These are phyloP conservation scores for Penicillium brasilianum DNA, from an alignment of 2,329 filamentous ascomycete genomes.

Conservation along the genomic window DNA sequence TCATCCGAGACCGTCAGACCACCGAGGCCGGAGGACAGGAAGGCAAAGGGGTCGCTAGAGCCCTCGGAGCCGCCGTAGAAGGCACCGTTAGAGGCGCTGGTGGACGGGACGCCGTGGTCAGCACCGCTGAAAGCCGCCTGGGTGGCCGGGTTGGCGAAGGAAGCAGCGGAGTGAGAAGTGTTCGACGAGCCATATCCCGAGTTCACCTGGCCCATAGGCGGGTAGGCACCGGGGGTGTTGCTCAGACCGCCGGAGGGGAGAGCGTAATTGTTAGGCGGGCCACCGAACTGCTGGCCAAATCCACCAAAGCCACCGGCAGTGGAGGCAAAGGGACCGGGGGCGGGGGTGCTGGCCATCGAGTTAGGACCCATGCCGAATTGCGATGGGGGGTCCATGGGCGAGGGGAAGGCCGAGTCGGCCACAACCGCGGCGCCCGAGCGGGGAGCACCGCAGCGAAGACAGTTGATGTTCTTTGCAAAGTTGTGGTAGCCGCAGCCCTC, in stretches of 20 bases:
- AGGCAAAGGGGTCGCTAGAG: conserved; percentile 67
- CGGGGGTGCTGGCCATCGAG: conserved; percentile 83
- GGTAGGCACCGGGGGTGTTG: conserved; percentile 78
- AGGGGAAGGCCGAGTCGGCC: conserved; percentile 89
- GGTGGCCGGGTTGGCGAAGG: conserved; percentile 90
- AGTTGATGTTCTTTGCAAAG: conserved; percentile 99
- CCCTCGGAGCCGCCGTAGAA: conserved; percentile 63
- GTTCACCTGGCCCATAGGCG: conserved; percentile 69
- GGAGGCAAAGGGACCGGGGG: conserved; percentile 75
- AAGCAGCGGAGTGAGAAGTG: conserved; percentile 79
- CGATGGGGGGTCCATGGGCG: conserved; percentile 83
- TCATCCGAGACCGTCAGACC: conserved; percentile 61
- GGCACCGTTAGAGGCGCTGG: conserved; percentile 75
- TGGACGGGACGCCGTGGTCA: conserved; percentile 77
- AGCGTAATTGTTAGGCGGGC: conserved; percentile 80
- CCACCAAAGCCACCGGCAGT: conserved; percentile 70
- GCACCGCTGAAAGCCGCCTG: conserved; percentile 94
- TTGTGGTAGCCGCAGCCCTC: conserved; percentile 99
- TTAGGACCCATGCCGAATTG: conserved; percentile 84
- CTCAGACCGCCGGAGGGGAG: conserved; percentile 79
- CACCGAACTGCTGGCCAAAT: conserved; percentile 79
- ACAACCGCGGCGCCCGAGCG: conserved; percentile 92
- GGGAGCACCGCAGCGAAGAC: conserved; percentile 92
- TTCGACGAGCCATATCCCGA: conserved; percentile 79
- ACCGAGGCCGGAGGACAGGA: conserved; percentile 65